Conservation (phyloP, 2,329 filamentous ascomycete species). For the Colletotrichum orchidophilum region DNA sequence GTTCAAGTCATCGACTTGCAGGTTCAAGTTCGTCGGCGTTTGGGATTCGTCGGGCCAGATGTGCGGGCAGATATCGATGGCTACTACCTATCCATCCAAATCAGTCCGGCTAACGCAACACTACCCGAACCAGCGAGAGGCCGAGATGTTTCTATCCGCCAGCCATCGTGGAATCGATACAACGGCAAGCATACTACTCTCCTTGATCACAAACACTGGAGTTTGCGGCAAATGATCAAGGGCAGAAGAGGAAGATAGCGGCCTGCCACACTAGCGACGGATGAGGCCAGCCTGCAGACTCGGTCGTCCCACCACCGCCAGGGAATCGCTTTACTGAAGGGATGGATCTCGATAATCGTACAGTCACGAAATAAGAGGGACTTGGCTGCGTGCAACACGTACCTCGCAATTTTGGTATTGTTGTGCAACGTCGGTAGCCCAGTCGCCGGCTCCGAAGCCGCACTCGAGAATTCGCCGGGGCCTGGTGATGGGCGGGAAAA, state of each 20-base stretch:
- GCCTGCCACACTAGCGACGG: background rate
- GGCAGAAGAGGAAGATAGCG: background rate
- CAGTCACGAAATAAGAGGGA: background rate
- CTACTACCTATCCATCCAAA: constrained; percentile 65
- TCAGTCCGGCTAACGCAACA: constrained; percentile 27
- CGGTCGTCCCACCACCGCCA: background rate
- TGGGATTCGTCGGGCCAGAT: constrained; percentile 69
- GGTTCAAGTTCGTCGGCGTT: constrained; percentile 71
- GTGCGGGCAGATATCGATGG: constrained; percentile 76
- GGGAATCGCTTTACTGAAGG: background rate
- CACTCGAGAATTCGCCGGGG: constrained; percentile 74
- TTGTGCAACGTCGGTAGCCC: constrained; percentile 75
- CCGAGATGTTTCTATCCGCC: background rate
- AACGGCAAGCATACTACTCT: background rate
- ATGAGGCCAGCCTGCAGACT: background rate
- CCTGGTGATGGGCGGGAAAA: constrained; percentile 73
- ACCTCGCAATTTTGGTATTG: constrained; percentile 73
- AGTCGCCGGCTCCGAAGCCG: constrained; percentile 76
- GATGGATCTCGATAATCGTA: background rate
- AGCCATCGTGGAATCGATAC: background rate
- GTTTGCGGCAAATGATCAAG: background rate
- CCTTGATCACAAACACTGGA: constrained; percentile 19
- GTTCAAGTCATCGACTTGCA: constrained; percentile 80
- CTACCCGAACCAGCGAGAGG: background rate
- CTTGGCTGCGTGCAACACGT: constrained; percentile 36